Conservation (phyloP, 768 basidiomycete genomes). For the Rhodotorula diobovata region DNA sequence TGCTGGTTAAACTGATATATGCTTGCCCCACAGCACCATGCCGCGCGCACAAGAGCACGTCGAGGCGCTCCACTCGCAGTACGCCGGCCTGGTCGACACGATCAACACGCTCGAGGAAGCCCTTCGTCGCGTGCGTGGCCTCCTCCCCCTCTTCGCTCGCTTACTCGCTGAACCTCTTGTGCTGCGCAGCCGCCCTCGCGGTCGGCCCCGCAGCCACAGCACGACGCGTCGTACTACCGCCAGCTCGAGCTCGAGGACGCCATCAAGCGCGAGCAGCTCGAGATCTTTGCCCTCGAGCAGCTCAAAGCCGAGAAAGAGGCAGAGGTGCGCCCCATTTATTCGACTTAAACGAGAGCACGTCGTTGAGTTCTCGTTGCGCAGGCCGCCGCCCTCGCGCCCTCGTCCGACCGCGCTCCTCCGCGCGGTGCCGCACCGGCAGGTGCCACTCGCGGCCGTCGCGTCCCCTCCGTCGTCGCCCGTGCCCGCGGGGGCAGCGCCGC, state of each 20-base stretch:
- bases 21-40: slow-evolving; percentile 21
- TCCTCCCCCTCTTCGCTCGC: neutral
- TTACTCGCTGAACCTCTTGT: neutral
- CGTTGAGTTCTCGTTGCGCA: neutral
- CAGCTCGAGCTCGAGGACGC: slow-evolving; percentile 35
- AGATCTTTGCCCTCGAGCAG: slow-evolving; percentile 37
- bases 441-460: neutral
- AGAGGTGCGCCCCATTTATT: slow-evolving; percentile 7
- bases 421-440: neutral
- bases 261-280: slow-evolving; percentile 40
- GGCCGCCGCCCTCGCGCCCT: neutral
- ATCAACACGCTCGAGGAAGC: slow-evolving; percentile 35
- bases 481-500: neutral
- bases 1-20: no score
- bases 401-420: neutral
- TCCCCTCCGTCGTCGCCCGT: slow-evolving; percentile 19
- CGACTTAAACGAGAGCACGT: neutral
- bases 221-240: slow-evolving; percentile 25
- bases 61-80: slow-evolving; percentile 33
- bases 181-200: slow-evolving; percentile 8
- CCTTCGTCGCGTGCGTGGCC: slow-evolving; percentile 19
- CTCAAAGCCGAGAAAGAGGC: slow-evolving; percentile 31
- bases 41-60: slow-evolving; percentile 40
- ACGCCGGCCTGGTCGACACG: slow-evolving; percentile 32
- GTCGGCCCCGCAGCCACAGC: neutral